Percentiles rank a stretch among this genome's conserved stretches.
Conservation (phyloP, 306 rosid genomes). For the Lathyrus oleraceus region DNA sequence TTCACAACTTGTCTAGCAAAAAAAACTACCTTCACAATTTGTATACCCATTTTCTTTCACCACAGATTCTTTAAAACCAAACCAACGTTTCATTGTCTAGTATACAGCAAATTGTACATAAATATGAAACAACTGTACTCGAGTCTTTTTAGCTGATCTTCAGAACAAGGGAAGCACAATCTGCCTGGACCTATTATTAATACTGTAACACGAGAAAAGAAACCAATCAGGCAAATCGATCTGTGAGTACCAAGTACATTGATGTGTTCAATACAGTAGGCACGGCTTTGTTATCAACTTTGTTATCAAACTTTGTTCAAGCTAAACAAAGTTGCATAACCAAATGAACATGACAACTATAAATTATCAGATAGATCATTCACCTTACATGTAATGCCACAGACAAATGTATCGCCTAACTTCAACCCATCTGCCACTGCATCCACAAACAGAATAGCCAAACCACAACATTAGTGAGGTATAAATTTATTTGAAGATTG, state of each 20-base stretch:
- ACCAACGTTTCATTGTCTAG: constrained; percentile 22
- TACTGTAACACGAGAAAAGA: constrained; percentile 41
- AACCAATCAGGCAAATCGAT: constrained; percentile 26
- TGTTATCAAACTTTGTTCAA: not conserved
- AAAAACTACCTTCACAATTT: constrained; percentile 20
- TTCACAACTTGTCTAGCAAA: constrained; percentile 4
- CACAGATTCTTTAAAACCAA: constrained; percentile 35
- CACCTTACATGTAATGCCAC: constrained; percentile 44
- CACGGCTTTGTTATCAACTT: not conserved
- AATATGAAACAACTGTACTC: constrained; percentile 24
- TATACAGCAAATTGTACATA: constrained; percentile 30
- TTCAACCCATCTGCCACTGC: constrained; percentile 94
- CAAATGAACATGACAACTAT: not conserved
- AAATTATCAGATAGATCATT: constrained; percentile 35
- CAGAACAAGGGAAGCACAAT: constrained; percentile 30
- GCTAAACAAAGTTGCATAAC: constrained; percentile 8
- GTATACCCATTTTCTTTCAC: constrained; percentile 30
- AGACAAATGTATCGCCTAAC: constrained; percentile 22
- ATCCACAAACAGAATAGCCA: constrained; percentile 42
- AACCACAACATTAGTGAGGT: constrained; percentile 30
- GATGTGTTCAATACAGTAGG: not conserved
- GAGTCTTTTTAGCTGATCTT: constrained; percentile 33
- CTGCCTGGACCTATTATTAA: constrained; percentile 28
- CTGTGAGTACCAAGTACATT: not conserved
- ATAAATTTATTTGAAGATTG: constrained; percentile 27